Conservation (phyloP, 2,329 filamentous ascomycete genomes). For the Colletotrichum cereale region DNA sequence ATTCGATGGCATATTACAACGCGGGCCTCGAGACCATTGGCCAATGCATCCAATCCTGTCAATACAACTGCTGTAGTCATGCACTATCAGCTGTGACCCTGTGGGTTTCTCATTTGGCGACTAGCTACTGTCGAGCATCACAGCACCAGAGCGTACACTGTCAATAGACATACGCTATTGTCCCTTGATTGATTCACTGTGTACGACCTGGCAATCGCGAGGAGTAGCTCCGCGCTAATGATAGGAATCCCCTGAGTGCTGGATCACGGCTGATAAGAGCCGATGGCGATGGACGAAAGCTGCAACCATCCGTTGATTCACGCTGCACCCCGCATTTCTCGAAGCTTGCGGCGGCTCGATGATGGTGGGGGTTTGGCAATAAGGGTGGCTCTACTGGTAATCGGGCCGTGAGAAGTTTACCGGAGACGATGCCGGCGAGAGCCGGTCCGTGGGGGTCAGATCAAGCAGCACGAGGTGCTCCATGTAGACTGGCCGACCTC, state of each 20-base stretch:
- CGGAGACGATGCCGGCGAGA: background rate
- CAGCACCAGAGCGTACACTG: background rate
- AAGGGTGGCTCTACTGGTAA: background rate
- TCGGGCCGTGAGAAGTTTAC: too few species aligned
- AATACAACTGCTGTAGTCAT: background rate
- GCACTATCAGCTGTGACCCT: background rate
- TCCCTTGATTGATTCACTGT: too few species aligned
- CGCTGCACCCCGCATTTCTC: background rate
- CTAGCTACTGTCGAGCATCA: background rate
- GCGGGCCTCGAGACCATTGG: background rate
- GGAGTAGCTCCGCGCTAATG: fast-evolving
- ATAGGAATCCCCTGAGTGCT: too few species aligned
- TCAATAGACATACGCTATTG: background rate
- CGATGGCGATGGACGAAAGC: background rate
- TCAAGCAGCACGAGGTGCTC: background rate
- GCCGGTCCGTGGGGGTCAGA: background rate
- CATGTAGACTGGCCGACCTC: background rate
- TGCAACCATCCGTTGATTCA: background rate
- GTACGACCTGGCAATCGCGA: too few species aligned
- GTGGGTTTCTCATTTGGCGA: background rate
- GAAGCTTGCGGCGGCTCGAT: background rate
- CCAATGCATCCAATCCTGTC: background rate
- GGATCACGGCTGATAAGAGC: background rate
- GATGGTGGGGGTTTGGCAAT: background rate
- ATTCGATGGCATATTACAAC: background rate